Base-by-base conservation (phyloP, 345 rosid genomes). In the Lepidium africanum region DNA sequence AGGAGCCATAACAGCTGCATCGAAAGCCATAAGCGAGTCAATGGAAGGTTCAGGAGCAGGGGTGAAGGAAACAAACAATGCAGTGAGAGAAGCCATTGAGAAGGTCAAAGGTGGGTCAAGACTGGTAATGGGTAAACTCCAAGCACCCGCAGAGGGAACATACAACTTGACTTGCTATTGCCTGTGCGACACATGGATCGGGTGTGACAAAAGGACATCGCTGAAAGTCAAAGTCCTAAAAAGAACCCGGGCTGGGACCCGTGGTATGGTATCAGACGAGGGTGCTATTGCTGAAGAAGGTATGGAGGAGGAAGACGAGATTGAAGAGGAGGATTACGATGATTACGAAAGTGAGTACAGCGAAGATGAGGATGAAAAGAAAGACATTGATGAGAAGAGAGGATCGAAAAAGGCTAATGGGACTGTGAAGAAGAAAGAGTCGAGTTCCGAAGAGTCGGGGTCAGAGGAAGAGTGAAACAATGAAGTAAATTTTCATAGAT, bases 261-360 rank as follows among this genome's bases (percentile, higher is more conserved):
- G 96, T 14, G 96, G 88, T 15, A 52, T 76, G 12, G 72, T 80
- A 4, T 59, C 85, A 10, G 97, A 94, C 15, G 97, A 94, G 74
- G 91, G 92, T 57, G 81, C 81, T 5, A 32, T 81, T 15, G 76
- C 82, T 59, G 99, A 89, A 69, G 99, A 94, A 13, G 99, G 95
- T 46, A 59, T 81, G 40, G 99, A 94, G 73, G 96, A 94, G 85
- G 99, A 91, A 72, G 97, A 87, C 72, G 96, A 89, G 85, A 75
- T 68, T 41, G 92, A 89, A 27, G 96, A 94, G 67, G 99, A 89
- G 81, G 97, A 87, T 38, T 88, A 81, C 5, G 91, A 87, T 64
- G 95, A 94, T 79, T 89, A 91, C 9, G 97, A 91, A 81, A 89
- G 97, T 47, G 97, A 91, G 75, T 91, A 94, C 76, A 87, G 96